These are phyloP conservation scores for Xerocomellus amylosporus DNA, from an alignment of 768 basidiomycete genomes.

Conservation along the genomic window DNA sequence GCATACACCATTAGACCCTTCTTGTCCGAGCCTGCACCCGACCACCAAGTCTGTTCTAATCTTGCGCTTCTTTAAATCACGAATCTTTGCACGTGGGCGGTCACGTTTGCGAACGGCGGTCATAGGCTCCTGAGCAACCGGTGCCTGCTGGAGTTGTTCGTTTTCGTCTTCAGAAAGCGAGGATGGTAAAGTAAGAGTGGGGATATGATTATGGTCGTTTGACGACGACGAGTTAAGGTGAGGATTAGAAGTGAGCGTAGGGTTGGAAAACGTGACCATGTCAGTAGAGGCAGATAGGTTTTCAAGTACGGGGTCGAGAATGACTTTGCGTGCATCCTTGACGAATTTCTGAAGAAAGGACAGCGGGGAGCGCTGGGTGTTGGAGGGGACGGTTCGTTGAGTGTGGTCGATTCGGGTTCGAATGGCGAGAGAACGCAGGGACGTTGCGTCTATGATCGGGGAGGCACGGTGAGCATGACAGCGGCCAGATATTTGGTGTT, in stretches of 20 bases:
- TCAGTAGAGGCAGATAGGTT: conserved; percentile 18
- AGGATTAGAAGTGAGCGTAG: conserved; percentile 31
- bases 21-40: conserved; percentile 28
- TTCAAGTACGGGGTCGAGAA: conserved; percentile 46
- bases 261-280: conserved; percentile 16
- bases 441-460: conserved; percentile 46
- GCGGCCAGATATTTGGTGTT: neutral
- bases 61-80: conserved; percentile 55
- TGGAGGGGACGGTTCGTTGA: conserved; percentile 38
- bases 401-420: conserved; percentile 37
- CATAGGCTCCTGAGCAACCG: conserved; percentile 17
- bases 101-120: conserved; percentile 32
- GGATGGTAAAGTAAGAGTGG: conserved; percentile 21
- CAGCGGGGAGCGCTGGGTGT: conserved; percentile 42
- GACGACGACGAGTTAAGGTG: conserved; percentile 22
- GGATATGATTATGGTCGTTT: conserved; percentile 19
- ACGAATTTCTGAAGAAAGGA: conserved; percentile 61
- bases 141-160: conserved; percentile 11
- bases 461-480: conserved; percentile 9
- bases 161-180: conserved; percentile 37
- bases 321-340: conserved; percentile 45
- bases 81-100: conserved; percentile 50
- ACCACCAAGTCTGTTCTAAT: conserved; percentile 36
- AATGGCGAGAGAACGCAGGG: conserved; percentile 48
- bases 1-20: conserved; percentile 43